phyloP scores from a whole-genome alignment of 2,329 filamentous ascomycete genomes.

The Sclerotinia nivalis region DNA sequence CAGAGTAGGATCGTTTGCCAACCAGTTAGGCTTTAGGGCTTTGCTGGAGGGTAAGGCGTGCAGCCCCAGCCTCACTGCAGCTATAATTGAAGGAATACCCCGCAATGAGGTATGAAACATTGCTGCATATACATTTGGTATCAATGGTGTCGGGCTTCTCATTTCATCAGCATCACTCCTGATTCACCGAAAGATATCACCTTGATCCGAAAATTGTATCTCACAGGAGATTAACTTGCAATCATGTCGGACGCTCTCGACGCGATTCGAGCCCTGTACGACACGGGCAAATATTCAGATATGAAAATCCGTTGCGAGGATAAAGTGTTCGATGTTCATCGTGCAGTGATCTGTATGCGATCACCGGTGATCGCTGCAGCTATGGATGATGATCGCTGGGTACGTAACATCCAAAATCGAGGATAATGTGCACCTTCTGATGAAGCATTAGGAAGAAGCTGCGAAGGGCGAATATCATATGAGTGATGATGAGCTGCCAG shows the following conservation, averaged over 20 bases:
- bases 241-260: conserved; percentile 7
- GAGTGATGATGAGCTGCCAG: conserved; percentile 63
- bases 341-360: conserved; percentile 29
- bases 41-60: background rate
- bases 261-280: conserved; percentile 15
- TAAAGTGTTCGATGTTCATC: conserved; percentile 29
- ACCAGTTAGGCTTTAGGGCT: background rate
- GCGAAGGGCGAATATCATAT: conserved; percentile 51
- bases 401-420: conserved; percentile 9
- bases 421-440: background rate
- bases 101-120: no score
- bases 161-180: background rate
- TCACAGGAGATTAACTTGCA: background rate
- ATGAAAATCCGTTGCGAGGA: conserved; percentile 29
- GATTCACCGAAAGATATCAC: background rate
- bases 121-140: background rate
- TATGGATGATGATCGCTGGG: conserved; percentile 29
- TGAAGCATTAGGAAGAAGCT: conserved; percentile 3
- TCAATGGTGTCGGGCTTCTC: background rate
- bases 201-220: background rate
- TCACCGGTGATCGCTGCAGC: conserved; percentile 31
- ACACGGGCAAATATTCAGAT: conserved; percentile 29
- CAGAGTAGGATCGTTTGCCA: background rate
- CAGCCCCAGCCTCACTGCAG: background rate
- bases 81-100: background rate